A percentile compares a stretch with the other conserved stretches of the same genome.
phyloP scores from a whole-genome alignment of 495 filamentous ascomycete genomes.

The Rhypophila decipiens region DNA sequence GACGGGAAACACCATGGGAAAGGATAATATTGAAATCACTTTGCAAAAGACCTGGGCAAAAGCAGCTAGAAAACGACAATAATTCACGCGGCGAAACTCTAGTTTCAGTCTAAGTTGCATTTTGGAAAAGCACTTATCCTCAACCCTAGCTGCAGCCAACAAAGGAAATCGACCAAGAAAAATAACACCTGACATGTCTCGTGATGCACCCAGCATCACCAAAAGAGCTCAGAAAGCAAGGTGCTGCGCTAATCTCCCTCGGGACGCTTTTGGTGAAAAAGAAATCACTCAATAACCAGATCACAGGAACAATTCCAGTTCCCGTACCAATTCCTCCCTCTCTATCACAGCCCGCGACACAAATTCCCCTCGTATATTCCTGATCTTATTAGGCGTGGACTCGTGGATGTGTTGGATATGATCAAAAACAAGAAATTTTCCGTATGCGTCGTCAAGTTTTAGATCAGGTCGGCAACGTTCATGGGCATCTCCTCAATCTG shows the following conservation, averaged over 20 bases:
- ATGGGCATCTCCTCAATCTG: conserved; percentile 99
- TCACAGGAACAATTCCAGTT: conserved; percentile 16
- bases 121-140: conserved; percentile 21
- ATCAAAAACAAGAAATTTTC: conserved; percentile 15
- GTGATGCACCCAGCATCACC: conserved; percentile 25
- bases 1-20: too few relatives aligned
- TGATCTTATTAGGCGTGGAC: conserved; percentile 17
- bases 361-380: conserved; percentile 18
- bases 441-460: conserved; percentile 7
- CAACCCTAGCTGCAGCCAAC: conserved; percentile 27
- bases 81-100: neutral
- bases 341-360: conserved; percentile 23
- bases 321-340: conserved; percentile 15
- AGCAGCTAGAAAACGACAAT: neutral
- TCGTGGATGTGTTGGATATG: conserved; percentile 19
- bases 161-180: conserved; percentile 13
- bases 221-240: conserved; percentile 22
- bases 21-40: neutral
- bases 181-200: conserved; percentile 23
- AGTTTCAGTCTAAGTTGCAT: conserved; percentile 30
- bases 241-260: conserved; percentile 2
- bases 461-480: conserved; percentile 72
- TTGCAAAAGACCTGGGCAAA: neutral
- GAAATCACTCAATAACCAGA: conserved; percentile 23
- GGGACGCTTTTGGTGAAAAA: conserved; percentile 23